Percentiles rank a stretch among this genome's conserved stretches.
Evolutionary conservation across 208 protist species (phyloP).

Genomic region (Trypanosoma caninum): DNA sequence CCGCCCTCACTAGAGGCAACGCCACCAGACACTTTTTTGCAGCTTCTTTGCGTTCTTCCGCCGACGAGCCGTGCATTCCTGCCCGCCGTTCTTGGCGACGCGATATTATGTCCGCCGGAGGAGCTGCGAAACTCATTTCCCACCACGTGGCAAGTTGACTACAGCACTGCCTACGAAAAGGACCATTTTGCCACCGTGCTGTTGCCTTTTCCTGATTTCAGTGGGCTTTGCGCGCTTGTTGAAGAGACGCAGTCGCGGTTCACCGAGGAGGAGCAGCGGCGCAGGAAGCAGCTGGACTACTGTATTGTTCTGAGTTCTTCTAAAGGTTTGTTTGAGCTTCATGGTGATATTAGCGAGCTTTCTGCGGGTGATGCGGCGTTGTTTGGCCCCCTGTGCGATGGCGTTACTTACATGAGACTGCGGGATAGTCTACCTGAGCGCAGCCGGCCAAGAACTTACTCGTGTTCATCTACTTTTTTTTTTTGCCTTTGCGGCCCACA

Average conservation of each 20-base stretch:
- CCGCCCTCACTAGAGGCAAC: constrained; percentile 31
- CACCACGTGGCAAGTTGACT: constrained; percentile 65
- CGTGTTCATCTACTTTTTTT: constrained; percentile 41
- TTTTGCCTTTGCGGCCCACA: not conserved
- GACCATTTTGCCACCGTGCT: constrained; percentile 68
- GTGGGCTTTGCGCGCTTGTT: constrained; percentile 35
- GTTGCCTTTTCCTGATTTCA: constrained; percentile 66
- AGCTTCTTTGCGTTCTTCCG: constrained; percentile 81
- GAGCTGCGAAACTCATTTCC: constrained; percentile 62
- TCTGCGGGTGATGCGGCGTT: constrained; percentile 9
- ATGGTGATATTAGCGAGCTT: constrained; percentile 38
- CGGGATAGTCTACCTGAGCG: constrained; percentile 35
- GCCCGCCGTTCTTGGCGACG: constrained; percentile 38
- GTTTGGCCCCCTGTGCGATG: not conserved
- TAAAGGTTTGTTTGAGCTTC: constrained; percentile 10
- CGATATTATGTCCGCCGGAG: constrained; percentile 38
- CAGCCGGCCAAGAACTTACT: constrained; percentile 59
- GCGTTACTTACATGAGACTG: constrained; percentile 27
- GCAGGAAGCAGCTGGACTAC: constrained; percentile 17
- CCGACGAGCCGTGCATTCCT: constrained; percentile 49
- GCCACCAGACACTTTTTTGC: constrained; percentile 54
- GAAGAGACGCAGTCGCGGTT: constrained; percentile 12
- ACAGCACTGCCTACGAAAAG: constrained; percentile 46
- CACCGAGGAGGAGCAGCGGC: constrained; percentile 33
- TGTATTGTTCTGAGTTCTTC: constrained; percentile 24